phyloP scores from a whole-genome alignment of 2,329 filamentous ascomycete genomes.

The Sporothrix luriei region DNA sequence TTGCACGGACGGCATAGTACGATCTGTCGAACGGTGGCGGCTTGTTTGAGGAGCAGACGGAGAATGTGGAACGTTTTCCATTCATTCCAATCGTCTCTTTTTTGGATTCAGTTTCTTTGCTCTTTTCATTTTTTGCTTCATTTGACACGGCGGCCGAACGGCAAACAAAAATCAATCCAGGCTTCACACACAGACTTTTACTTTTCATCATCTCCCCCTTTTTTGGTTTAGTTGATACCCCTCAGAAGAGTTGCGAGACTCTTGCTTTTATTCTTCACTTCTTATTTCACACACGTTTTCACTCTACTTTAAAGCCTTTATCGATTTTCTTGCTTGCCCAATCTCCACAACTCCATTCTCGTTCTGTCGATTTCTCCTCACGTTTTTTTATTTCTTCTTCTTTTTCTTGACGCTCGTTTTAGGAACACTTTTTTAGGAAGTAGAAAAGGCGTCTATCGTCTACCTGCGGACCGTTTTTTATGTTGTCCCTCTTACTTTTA shows the following conservation, averaged over 20 bases:
- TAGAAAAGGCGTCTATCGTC: not conserved
- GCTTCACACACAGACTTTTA: not conserved
- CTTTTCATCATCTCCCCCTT: not conserved
- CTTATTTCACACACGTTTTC: too few species aligned
- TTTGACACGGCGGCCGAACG: not conserved
- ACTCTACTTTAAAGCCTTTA: not conserved
- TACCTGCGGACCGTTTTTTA: too few species aligned
- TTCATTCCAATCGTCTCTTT: not conserved
- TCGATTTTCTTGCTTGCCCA: not conserved
- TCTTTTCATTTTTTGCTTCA: not conserved
- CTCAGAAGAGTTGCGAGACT: slow-evolving; percentile 8
- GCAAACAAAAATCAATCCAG: not conserved
- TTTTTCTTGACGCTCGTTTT: slow-evolving; percentile 10
- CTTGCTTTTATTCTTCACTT: slow-evolving; percentile 4
- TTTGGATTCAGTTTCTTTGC: not conserved
- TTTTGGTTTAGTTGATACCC: slow-evolving; percentile 31
- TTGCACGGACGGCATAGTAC: too few species aligned
- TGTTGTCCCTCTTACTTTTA: not conserved
- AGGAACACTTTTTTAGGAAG: not conserved
- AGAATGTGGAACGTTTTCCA: not conserved
- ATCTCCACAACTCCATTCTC: not conserved
- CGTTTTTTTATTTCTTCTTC: not conserved
- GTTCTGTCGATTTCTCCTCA: not conserved
- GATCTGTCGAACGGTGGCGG: too few species aligned
- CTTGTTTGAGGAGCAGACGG: not conserved